Base-by-base conservation (phyloP, 1,284 basidiomycete genomes). In the Ceratobasidium sp. region DNA sequence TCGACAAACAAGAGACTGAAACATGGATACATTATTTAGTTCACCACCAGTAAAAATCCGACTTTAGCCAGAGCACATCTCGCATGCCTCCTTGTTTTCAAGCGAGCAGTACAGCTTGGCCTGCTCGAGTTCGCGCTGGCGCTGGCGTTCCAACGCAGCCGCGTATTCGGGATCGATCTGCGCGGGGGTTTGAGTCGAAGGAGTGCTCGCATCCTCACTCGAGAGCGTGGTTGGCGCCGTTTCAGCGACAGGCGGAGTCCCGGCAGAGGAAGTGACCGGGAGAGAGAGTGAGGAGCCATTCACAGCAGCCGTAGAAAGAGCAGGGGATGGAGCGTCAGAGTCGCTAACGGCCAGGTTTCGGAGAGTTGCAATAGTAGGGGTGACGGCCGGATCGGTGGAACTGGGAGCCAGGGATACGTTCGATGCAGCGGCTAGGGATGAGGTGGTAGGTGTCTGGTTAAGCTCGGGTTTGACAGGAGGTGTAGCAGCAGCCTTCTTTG, bases 81-180 rank as follows among this genome's bases (percentile, higher is more conserved):
- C 74, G 74, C 90, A 92, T 1, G 88, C 90, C 68, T 92, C 90
- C 81, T 92, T 92, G 79, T 96, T 96, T 78, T 94, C 91, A 42
- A 96, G 72, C 56, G 89, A 91, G 76, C 94, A 96, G 75, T 84
- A 77, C 67, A 96, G 77, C 78, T 89, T 87, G 11, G 87, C 94
- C 67, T 91, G 87, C 76, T 92, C 93, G 8, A 87, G 77, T 79
- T 95, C 87, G n/a, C 88, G 83, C 66, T 88, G 85, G 71, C 84
- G 83, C 74, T 88, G 86, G 46, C 90, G 81, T 74, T 85, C 81
- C 66, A 94, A 78, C 0, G 93, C 93, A 53, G 89, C 91, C 47
- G 90, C 90, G 76, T 88, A 95, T 74, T 93, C 91, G 2, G 90
- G 87, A 71, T 94, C 88, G 21, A 79, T 77, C 69, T 86, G 84